Base-by-base conservation (phyloP, 179 eudicot genomes). In the Heliamphora ciliata region DNA sequence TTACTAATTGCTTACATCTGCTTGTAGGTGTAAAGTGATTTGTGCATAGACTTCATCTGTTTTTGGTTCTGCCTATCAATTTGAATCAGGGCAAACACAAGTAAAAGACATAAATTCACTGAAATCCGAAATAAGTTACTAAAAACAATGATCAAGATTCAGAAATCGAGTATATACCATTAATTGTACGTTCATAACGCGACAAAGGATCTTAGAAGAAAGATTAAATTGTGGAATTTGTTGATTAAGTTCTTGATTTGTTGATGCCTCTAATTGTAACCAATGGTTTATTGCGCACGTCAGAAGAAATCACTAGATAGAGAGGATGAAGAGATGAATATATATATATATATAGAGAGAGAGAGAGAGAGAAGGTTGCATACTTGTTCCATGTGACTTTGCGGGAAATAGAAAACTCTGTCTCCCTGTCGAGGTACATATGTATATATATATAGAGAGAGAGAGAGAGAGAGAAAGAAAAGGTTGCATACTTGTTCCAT, bases 201-300 rank as follows among this genome's bases (percentile, higher is more conserved):
- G 86, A 76, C 98, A 94, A 52, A 93, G 89, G 82, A 94, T 93
- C 90, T 93, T 91, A 1, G 90, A 81, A 46, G 93, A 89, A 64
- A 91, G 92, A 85, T 86, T 87, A 64, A 90, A 94, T 3, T 18
- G 85, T 9, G 93, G 93, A 67, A 91, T 86, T 67, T 87, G 90
- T 71, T 82, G 91, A 82, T 31, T 31, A 31, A 31, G 40, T 31
- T 31, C 40, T 31, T 31, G 40, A 31, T 31, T 31, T 31, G 40
- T 31, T 31, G 40, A 31, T 31, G 40, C 40, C 40, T 31, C 40
- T 31, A 31, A 31, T 0, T 31, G 40, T 87, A 31, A 31, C 46
- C 60, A 50, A 17, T 59, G 44, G 79, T 58, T 59, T 58, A 58
- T 59, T 40, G 6, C 4, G 54, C 59, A 72, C 14, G 40, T 6